Evolutionary conservation across 371 early-diverging fungal species (phyloP).

Genomic region (Dichotomocladium elegans): DNA sequence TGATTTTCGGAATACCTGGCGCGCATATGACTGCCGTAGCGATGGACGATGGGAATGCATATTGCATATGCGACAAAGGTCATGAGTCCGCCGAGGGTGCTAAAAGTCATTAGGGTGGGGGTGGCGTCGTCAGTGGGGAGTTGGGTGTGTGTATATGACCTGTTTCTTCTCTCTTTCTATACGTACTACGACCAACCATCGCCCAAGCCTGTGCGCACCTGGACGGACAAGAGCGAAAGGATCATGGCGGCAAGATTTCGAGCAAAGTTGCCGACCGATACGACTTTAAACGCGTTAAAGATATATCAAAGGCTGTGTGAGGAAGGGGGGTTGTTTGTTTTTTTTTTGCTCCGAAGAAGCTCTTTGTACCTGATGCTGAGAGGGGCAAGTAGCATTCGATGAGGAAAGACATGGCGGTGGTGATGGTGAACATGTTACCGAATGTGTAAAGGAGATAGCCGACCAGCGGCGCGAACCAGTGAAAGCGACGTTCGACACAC

Average conservation of each 20-base stretch:
- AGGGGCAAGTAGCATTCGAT: conserved; percentile 21
- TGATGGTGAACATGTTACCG: conserved; percentile 35
- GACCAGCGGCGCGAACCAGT: conserved; percentile 28
- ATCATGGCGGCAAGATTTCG: conserved; percentile 32
- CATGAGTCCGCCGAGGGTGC: conserved; percentile 16
- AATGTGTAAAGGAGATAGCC: conserved; percentile 22
- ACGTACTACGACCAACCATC: conserved; percentile 43
- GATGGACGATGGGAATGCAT: background rate
- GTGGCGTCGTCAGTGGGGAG: background rate
- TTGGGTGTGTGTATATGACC: too few species aligned
- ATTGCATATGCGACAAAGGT: conserved; percentile 11
- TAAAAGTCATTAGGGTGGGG: background rate
- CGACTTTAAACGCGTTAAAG: conserved; percentile 10
- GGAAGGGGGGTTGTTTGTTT: too few species aligned
- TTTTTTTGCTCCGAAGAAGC: too few species aligned
- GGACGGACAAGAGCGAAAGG: conserved; percentile 26
- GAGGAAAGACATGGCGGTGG: conserved; percentile 25
- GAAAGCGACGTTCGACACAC: conserved; percentile 18
- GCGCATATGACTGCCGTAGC: too few species aligned
- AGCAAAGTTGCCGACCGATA: conserved; percentile 24
- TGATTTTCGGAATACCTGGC: too few species aligned
- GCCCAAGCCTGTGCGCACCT: conserved; percentile 18
- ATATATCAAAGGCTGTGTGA: too few species aligned
- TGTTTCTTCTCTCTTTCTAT: too few species aligned
- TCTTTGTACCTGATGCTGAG: conserved; percentile 39